phyloP scores from a whole-genome alignment of 805 yeast species.

The Candida michaelii region DNA sequence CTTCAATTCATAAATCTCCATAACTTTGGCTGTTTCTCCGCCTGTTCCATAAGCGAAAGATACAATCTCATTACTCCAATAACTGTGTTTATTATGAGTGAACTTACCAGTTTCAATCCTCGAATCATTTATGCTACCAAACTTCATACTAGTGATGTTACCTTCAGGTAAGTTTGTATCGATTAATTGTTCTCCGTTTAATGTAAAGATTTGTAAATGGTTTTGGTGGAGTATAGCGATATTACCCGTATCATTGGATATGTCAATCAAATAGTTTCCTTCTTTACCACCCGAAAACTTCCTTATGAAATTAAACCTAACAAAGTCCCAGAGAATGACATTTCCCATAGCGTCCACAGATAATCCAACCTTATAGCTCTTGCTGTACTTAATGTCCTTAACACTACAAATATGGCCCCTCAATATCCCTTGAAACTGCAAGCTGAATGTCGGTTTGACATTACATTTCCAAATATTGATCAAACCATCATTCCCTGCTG shows the following conservation, averaged over 20 bases:
- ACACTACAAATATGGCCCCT: slow-evolving; percentile 60
- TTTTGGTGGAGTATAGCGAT: slow-evolving; percentile 39
- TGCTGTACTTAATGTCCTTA: slow-evolving; percentile 46
- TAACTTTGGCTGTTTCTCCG: slow-evolving; percentile 21
- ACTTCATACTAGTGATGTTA: slow-evolving; percentile 22
- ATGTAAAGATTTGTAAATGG: slow-evolving; percentile 40
- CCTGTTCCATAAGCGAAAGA: slow-evolving; percentile 24
- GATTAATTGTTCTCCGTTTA: slow-evolving; percentile 52
- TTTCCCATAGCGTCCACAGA: slow-evolving; percentile 56
- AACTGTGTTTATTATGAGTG: slow-evolving; percentile 26
- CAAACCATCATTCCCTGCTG: slow-evolving; percentile 59
- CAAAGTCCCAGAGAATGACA: slow-evolving; percentile 65
- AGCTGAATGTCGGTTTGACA: slow-evolving; percentile 23
- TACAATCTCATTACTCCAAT: slow-evolving; percentile 39
- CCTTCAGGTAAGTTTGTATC: slow-evolving; percentile 17
- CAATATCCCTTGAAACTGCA: slow-evolving; percentile 45
- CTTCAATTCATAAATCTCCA: slow-evolving; percentile 30
- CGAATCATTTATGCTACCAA: slow-evolving; percentile 31
- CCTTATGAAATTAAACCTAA: slow-evolving; percentile 51
- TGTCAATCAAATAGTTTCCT: slow-evolving; percentile 31
- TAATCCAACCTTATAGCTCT: slow-evolving; percentile 53
- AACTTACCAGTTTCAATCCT: slow-evolving; percentile 24
- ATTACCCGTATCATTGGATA: slow-evolving; percentile 57
- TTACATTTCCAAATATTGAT: slow-evolving; percentile 58
- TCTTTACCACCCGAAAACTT: slow-evolving; percentile 20